These are phyloP conservation scores for Angophora floribunda DNA, from an alignment of 345 rosid genomes.

Conservation along the genomic window DNA sequence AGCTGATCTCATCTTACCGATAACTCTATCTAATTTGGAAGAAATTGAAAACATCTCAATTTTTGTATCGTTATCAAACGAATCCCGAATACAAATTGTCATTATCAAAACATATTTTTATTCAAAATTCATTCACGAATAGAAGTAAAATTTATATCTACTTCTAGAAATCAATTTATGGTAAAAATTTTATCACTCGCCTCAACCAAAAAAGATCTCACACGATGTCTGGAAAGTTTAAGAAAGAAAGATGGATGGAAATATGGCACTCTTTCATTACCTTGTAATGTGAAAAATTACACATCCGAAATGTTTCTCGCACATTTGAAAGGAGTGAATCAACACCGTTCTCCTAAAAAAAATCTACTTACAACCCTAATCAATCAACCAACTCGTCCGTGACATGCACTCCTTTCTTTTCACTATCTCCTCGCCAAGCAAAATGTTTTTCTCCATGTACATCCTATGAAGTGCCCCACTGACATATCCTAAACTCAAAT, in stretches of 20 bases:
- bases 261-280: not conserved
- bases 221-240: not conserved
- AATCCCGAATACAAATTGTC: no score
- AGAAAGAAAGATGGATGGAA: not conserved
- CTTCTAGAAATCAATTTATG: no score
- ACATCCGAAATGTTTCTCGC: not conserved
- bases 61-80: no score
- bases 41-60: not conserved
- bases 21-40: not conserved
- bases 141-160: no score
- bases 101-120: no score
- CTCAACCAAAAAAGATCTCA: not conserved
- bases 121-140: no score
- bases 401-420: not conserved
- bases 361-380: not conserved
- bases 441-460: not conserved
- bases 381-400: not conserved
- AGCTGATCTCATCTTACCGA: not conserved
- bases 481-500: slow-evolving; percentile 8
- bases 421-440: not conserved
- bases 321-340: not conserved
- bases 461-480: not conserved
- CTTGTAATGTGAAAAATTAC: not conserved
- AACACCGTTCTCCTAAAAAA: not conserved
- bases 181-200: not conserved